Base-by-base conservation (phyloP, 805 yeast genomes). In the Ogataea populi-albae region DNA sequence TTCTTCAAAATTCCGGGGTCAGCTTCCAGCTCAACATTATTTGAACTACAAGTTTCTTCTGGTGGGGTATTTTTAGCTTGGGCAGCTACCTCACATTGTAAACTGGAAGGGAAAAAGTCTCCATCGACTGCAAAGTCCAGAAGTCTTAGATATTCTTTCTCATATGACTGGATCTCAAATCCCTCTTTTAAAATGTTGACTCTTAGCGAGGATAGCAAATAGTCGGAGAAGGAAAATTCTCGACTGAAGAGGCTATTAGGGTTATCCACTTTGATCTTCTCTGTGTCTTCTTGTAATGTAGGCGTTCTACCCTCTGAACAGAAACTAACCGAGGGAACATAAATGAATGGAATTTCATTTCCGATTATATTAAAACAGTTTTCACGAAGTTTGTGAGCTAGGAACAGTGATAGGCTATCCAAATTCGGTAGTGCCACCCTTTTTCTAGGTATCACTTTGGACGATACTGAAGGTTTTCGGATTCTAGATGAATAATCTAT, bases 1-100 rank as follows among this genome's bases (percentile, higher is more conserved):
- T 48, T 48, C 31, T 35, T 32, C 17, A 47, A 15, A 9, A 35
- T 23, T 3, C 23, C 18, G 5, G 38, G 22, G 20, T 37, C 35
- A 8, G 40, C 23, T 16, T 39, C 32, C 16, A 44, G 29, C 11
- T 35, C 27, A n/a, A 34, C 17, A 8, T 30, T 36, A n/a, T 40
- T 35, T n/a, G n/a, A n/a, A n/a, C n/a, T n/a, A n/a, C n/a, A n/a
- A n/a, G n/a, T n/a, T n/a, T n/a, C n/a, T n/a, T n/a, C n/a, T n/a
- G n/a, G n/a, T n/a, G n/a, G n/a, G n/a, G n/a, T n/a, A n/a, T n/a
- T n/a, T n/a, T n/a, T n/a, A n/a, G n/a, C n/a, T n/a, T n/a, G n/a
- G n/a, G n/a, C n/a, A n/a, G n/a, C n/a, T n/a, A n/a, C n/a, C n/a
- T n/a, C n/a, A n/a, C n/a, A n/a, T n/a, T n/a, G n/a, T n/a, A n/a